phyloP scores from a whole-genome alignment of 1,284 basidiomycete genomes.

The Sparassis latifolia region DNA sequence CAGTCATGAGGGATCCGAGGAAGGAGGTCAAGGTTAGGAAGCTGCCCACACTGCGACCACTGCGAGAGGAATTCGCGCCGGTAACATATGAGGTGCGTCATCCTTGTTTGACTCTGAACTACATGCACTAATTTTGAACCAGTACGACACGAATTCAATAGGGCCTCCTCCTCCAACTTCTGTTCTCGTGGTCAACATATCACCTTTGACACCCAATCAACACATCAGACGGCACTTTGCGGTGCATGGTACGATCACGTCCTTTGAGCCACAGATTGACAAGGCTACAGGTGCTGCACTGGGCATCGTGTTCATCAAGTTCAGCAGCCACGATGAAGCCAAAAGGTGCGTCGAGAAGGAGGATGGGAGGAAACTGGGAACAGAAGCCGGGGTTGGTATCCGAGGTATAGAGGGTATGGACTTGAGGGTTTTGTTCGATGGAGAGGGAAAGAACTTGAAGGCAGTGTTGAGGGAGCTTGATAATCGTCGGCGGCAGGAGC shows the following conservation, averaged over 20 bases:
- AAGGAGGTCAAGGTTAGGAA: slow-evolving; percentile 35
- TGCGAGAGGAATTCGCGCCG: slow-evolving; percentile 40
- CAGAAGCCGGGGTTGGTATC: slow-evolving; percentile 26
- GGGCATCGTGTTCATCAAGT: slow-evolving; percentile 80
- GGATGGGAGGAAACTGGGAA: slow-evolving; percentile 43
- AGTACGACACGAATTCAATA: slow-evolving; percentile 76
- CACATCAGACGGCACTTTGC: slow-evolving; percentile 67
- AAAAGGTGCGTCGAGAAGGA: slow-evolving; percentile 56
- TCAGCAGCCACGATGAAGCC: slow-evolving; percentile 52
- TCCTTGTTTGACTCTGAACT: not conserved
- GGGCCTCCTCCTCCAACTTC: slow-evolving; percentile 73
- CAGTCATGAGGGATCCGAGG: slow-evolving; percentile 51
- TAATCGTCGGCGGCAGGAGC: slow-evolving; percentile 42
- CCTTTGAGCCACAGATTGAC: slow-evolving; percentile 80
- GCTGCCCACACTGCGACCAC: slow-evolving; percentile 26
- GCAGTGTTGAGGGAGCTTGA: slow-evolving; percentile 59
- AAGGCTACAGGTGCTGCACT: slow-evolving; percentile 75
- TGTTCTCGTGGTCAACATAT: slow-evolving; percentile 71
- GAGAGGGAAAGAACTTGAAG: slow-evolving; percentile 49
- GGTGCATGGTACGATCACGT: slow-evolving; percentile 59
- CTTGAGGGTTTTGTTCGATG: slow-evolving; percentile 57
- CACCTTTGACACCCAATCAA: slow-evolving; percentile 63
- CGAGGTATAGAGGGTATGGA: slow-evolving; percentile 26
- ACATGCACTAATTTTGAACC: slow-evolving; percentile 11
- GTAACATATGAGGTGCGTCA: slow-evolving; percentile 57